Base-by-base conservation (phyloP, 2,329 filamentous ascomycete genomes). In the Clonostachys byssicola region DNA sequence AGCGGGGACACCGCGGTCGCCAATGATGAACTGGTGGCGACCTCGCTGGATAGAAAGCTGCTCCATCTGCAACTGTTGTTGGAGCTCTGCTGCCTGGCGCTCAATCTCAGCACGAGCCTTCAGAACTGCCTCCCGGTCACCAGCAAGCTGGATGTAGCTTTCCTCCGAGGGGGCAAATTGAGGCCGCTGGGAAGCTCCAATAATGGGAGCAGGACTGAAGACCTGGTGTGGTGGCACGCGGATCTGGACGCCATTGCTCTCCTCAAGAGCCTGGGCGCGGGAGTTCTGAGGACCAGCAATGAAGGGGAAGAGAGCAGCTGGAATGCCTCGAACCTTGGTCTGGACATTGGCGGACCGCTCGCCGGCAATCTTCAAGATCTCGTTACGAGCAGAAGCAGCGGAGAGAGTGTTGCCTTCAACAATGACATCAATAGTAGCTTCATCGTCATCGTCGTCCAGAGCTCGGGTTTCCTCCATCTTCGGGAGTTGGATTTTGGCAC, bases 251-350 rank as follows among this genome's bases (percentile, higher is more conserved):
- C 89, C 88, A 52, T 86, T 86, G 51, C 80, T 80, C 63, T 92
- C 86, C 66, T 92, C 87, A 45, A 96, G 75, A 36, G 79, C 78
- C 53, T 81, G 76, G 47, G 89, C 70, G 44, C 82, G 73, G 42
- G 79, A 73, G 62, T 91, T 89, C 63, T 87, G 80, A 10, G 86
- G 82, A 43, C 91, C 91, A 20, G 90, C 86, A 65, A 99, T 86
- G 74, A 99, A 99, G 45, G 92, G 92, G 69, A 94, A 99, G 67
- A 94, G 95, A 63, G 96, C 91, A 23, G 90, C 81, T 8, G 94
- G 92, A 50, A 99, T 86, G 43, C 85, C 84, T 66, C 86, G 89
- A 54, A 99, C 70, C 57, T 88, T 89, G 48, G 90, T 78, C 69
- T 82, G 94, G 60, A 92, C 81, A 56, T 86, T 92, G 47, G 89